A percentile compares a stretch with the other conserved stretches of the same genome.
Conservation (phyloP, 148 eudicot species). For the Hydrangea macrophylla region DNA sequence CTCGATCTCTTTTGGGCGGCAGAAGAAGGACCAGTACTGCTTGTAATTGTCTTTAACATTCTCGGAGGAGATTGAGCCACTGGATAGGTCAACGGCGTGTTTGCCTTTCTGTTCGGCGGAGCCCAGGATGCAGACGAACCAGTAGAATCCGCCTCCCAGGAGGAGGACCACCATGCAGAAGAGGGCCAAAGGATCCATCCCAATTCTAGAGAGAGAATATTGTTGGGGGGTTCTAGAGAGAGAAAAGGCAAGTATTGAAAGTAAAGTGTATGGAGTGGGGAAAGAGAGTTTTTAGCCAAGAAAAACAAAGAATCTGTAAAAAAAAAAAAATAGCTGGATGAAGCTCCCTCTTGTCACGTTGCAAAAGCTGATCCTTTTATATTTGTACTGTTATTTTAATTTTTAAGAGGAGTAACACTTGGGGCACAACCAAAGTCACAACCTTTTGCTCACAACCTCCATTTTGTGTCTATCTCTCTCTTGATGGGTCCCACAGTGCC, state of each 20-base stretch:
- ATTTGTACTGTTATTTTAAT: too few species aligned
- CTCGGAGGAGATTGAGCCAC: conserved; percentile 48
- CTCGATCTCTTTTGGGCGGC: conserved; percentile 57
- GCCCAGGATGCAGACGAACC: conserved; percentile 51
- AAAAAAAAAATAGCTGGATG: too few species aligned
- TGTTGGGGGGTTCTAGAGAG: too few species aligned
- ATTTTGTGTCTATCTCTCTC: too few species aligned
- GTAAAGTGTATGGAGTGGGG: neutral
- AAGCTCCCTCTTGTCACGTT: too few species aligned
- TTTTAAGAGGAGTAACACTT: too few species aligned
- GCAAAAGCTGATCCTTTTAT: too few species aligned
- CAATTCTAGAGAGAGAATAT: too few species aligned
- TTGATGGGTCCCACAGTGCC: too few species aligned
- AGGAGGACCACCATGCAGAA: conserved; percentile 45
- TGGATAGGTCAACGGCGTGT: conserved; percentile 47
- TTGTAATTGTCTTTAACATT: conserved; percentile 47
- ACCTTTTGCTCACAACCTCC: too few species aligned
- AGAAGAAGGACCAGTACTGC: conserved; percentile 53
- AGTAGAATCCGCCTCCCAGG: conserved; percentile 38
- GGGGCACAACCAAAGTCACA: too few species aligned
- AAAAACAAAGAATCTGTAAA: too few species aligned
- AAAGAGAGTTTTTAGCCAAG: neutral
- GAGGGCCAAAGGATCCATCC: conserved; percentile 40
- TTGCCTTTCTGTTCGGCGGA: conserved; percentile 50
- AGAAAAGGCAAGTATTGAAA: neutral